Evolutionary conservation across 176 grass and related monocot genomes (phyloP).

Genomic region (Hyparrhenia diplandra): DNA sequence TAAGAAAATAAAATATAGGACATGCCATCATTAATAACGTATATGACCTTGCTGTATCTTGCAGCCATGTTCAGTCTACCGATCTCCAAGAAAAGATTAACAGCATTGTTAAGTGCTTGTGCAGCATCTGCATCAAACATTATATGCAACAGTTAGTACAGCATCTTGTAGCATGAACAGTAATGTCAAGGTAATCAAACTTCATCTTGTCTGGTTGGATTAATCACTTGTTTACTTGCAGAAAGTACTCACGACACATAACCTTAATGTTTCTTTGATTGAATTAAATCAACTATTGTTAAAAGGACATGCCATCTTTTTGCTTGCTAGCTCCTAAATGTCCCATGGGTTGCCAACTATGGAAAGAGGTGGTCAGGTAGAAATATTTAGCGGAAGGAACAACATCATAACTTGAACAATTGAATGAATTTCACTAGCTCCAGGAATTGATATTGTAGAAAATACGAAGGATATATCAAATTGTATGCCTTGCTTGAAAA

Average conservation of each 20-base stretch:
- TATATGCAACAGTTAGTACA: background rate
- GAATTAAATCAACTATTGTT: background rate
- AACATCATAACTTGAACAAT: background rate
- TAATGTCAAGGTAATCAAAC: background rate
- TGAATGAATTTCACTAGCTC: background rate
- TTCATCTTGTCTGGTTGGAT: background rate
- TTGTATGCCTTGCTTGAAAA: background rate
- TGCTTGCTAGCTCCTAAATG: background rate
- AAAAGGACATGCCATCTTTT: background rate
- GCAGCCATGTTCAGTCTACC: slow-evolving; percentile 91
- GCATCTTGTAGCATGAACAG: background rate
- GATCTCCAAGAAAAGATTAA: slow-evolving; percentile 88
- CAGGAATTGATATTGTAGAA: background rate
- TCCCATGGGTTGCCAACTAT: background rate
- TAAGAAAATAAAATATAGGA: background rate
- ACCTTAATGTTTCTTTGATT: background rate
- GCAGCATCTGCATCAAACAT: slow-evolving; percentile 23
- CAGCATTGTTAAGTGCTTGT: slow-evolving; percentile 61
- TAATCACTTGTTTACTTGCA: background rate
- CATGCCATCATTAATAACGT: background rate
- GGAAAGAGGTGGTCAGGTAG: background rate
- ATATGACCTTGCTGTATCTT: slow-evolving; percentile 88
- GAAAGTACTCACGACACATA: background rate
- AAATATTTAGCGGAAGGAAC: background rate
- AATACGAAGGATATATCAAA: background rate